phyloP scores from a whole-genome alignment of 805 yeast species.

The Kodamaea leandrae region DNA sequence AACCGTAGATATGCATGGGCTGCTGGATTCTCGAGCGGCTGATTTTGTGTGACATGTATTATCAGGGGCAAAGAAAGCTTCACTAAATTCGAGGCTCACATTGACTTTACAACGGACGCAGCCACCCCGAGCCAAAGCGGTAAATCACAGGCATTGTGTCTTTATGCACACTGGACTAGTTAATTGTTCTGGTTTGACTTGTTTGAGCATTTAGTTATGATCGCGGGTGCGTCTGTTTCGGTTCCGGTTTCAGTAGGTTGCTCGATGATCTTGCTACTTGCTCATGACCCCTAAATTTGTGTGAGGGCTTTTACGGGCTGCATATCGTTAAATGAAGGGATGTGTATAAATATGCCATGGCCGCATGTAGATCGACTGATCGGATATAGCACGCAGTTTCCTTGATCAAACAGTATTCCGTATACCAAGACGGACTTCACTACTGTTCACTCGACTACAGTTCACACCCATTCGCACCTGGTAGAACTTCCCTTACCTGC shows the following conservation, averaged over 20 bases:
- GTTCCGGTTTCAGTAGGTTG: not conserved
- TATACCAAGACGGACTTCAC: too few species aligned
- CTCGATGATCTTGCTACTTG: conserved; percentile 1
- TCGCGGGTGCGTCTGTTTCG: not conserved
- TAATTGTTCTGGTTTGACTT: not conserved
- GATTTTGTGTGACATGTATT: conserved; percentile 1
- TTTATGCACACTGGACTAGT: not conserved
- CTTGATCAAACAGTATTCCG: too few species aligned
- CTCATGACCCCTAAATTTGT: conserved; percentile 1
- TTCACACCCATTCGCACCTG: too few species aligned
- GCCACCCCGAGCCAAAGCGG: not conserved
- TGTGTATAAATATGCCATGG: conserved; percentile 1
- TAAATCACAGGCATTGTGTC: not conserved
- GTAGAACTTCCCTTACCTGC: too few species aligned
- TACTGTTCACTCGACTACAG: too few species aligned
- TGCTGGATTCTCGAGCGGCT: conserved; percentile 1
- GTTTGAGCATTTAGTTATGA: not conserved
- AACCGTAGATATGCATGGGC: not conserved
- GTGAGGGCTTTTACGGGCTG: too few species aligned
- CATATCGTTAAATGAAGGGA: too few species aligned
- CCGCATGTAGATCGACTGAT: too few species aligned
- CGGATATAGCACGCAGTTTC: too few species aligned
- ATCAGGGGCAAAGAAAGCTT: not conserved
- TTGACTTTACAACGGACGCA: not conserved
- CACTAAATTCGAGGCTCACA: not conserved